A percentile compares a stretch with the other conserved stretches of the same genome.
Evolutionary conservation across 1,284 basidiomycete species (phyloP).

Genomic region (Sparassis latifolia): DNA sequence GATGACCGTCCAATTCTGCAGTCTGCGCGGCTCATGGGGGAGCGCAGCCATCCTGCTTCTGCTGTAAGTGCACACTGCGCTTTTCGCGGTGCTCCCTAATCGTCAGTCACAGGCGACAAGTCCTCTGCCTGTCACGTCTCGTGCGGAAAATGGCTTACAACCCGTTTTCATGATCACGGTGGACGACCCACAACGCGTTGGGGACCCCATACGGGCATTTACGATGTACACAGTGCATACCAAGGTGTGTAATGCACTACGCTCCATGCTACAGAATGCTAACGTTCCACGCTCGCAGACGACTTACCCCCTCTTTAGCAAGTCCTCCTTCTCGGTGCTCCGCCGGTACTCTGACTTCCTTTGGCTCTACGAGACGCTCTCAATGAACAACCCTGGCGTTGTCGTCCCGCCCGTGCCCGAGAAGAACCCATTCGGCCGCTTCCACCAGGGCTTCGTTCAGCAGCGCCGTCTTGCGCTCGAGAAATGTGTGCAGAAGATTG

Average conservation of each 20-base stretch:
- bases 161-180: conserved; percentile 78
- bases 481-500: conserved; percentile 84
- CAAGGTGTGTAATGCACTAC: conserved; percentile 39
- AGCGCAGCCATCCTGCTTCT: conserved; percentile 26
- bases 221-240: conserved; percentile 95
- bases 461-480: conserved; percentile 81
- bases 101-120: neutral
- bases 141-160: conserved; percentile 38
- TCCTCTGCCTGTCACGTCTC: neutral
- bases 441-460: conserved; percentile 84
- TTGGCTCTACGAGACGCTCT: conserved; percentile 92
- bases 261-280: neutral
- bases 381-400: conserved; percentile 91
- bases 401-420: conserved; percentile 96
- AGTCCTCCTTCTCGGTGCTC: conserved; percentile 83
- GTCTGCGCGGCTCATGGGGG: conserved; percentile 25
- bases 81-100: too few species aligned
- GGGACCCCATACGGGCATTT: conserved; percentile 86
- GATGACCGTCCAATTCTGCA: conserved; percentile 69
- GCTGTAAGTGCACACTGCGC: conserved; percentile 21
- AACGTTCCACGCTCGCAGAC: conserved; percentile 42
- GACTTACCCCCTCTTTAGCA: conserved; percentile 75
- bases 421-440: conserved; percentile 89
- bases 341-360: conserved; percentile 96
- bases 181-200: conserved; percentile 90